Conservation (phyloP, 176 grass and related monocot genomes). For the Stipa capillata region DNA sequence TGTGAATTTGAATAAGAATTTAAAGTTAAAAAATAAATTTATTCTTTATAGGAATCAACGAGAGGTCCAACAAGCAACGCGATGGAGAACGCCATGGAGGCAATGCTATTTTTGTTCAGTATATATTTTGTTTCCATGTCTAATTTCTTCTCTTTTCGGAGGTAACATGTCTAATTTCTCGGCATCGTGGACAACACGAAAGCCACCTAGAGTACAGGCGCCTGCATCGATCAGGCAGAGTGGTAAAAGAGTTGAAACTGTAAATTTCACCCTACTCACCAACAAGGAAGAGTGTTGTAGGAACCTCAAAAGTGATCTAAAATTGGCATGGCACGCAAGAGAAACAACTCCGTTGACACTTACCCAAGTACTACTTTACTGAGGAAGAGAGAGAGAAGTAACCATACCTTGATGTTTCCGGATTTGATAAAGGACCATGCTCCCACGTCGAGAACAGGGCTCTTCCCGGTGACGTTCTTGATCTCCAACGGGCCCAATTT, state of each 20-base stretch:
- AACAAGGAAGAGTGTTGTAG: slow-evolving; percentile 23
- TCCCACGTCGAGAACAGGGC: slow-evolving; percentile 90
- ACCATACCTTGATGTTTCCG: slow-evolving; percentile 70
- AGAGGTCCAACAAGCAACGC: background rate
- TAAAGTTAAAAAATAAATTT: no score
- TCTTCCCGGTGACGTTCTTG: slow-evolving; percentile 77
- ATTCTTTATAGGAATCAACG: no score
- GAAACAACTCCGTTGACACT: background rate
- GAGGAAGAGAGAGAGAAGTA: background rate
- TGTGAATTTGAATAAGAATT: no score
- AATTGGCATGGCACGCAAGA: slow-evolving; percentile 23
- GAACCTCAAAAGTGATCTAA: slow-evolving; percentile 27
- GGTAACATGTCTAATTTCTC: background rate
- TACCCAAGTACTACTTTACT: background rate
- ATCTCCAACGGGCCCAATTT: slow-evolving; percentile 83
- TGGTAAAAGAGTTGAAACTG: background rate
- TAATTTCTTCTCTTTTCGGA: no score
- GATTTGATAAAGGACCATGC: slow-evolving; percentile 77
- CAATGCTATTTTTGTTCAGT: slow-evolving; percentile 22
- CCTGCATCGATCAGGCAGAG: slow-evolving; percentile 27
- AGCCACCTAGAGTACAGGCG: slow-evolving; percentile 24
- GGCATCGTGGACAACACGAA: slow-evolving; percentile 1
- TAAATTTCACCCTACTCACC: slow-evolving; percentile 7
- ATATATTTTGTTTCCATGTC: background rate
- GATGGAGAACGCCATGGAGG: background rate